These are phyloP conservation scores for Dioscorea zingiberensis DNA, from an alignment of 106 monocot species.

Conservation along the genomic window DNA sequence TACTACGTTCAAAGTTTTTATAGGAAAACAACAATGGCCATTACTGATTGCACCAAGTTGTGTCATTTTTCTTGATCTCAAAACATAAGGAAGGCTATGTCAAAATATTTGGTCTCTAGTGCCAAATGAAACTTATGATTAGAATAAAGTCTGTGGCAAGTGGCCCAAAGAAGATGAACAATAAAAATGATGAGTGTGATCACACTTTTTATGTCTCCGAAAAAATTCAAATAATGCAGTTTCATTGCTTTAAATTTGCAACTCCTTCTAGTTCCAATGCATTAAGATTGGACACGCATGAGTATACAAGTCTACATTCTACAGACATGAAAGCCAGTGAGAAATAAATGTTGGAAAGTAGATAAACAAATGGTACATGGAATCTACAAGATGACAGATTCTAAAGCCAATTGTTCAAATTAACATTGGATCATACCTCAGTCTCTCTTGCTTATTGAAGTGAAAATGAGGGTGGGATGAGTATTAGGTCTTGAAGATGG, in stretches of 20 bases:
- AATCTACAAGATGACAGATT: slow-evolving; percentile 1
- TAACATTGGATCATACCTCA: slow-evolving; percentile 6
- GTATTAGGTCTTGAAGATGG: slow-evolving; percentile 15
- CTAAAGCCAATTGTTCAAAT: slow-evolving; percentile 8
- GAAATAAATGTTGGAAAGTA: neutral
- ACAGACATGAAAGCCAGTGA: neutral
- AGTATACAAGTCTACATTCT: slow-evolving; percentile 3
- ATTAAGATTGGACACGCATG: too few relatives aligned
- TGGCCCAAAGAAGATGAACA: too few relatives aligned
- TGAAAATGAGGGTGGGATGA: slow-evolving; percentile 24
- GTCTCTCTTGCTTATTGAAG: slow-evolving; percentile 29
- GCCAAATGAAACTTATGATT: too few relatives aligned
- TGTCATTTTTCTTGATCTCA: too few relatives aligned
- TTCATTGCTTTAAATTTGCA: neutral
- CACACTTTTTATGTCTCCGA: too few relatives aligned
- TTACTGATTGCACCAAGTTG: too few relatives aligned
- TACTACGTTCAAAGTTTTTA: too few relatives aligned
- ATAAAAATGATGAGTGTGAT: too few relatives aligned
- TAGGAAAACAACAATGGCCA: too few relatives aligned
- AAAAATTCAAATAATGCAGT: neutral
- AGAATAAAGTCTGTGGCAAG: too few relatives aligned
- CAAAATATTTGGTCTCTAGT: too few relatives aligned
- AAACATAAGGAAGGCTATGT: too few relatives aligned
- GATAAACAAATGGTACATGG: neutral
- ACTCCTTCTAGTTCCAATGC: neutral